Base-by-base conservation (phyloP, 768 basidiomycete species). In the Tricholoma furcatifolium region DNA sequence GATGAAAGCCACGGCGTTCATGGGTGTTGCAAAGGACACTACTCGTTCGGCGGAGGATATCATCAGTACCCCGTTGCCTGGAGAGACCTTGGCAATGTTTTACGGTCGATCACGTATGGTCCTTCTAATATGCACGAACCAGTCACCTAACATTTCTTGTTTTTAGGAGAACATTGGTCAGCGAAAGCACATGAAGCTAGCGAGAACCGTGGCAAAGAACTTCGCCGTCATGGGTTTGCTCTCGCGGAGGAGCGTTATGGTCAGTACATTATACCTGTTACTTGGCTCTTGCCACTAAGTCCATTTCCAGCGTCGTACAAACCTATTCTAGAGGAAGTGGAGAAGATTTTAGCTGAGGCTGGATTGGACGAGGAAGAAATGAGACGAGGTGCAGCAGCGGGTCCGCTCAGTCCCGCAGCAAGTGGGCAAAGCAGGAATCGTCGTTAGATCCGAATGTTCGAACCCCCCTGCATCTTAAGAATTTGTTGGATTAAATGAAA, bases 351-450 rank as follows among this genome's bases (percentile, higher is more conserved):
- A 46, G 81, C 79, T 9, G 91, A 91, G 60, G 92, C 93, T 0
- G 93, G 91, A 0, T 67, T 94, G 47, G 90, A 94, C 53, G 88
- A 89, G 55, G 87, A 89, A 18, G 90, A 92, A 60, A 88, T 91
- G 79, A 75, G 75, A 60, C 73, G 71, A 54, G 78, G 79, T 20
- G 84, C 82, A 4, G 76, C 72, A 15, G 77, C 70, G 6, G 75
- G 70, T 49, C 65, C 53, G 3, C 11, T 42, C 14, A 43, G 49
- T 62, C 62, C 62, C 24, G 70, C 69, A 24, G 68, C 67, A 4
- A 70, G 71, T 12, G 60, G 74, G 6, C 75, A 81, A 60, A 88
- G 79, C 67, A 74, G 87, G 27, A 78, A 78, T 62, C 68, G 76
- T 39, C 64, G 76, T 34, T 58, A 51, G 30, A 11, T 17, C 4